phyloP scores from a whole-genome alignment of 768 basidiomycete genomes.

The Paxillus rubicundulus region DNA sequence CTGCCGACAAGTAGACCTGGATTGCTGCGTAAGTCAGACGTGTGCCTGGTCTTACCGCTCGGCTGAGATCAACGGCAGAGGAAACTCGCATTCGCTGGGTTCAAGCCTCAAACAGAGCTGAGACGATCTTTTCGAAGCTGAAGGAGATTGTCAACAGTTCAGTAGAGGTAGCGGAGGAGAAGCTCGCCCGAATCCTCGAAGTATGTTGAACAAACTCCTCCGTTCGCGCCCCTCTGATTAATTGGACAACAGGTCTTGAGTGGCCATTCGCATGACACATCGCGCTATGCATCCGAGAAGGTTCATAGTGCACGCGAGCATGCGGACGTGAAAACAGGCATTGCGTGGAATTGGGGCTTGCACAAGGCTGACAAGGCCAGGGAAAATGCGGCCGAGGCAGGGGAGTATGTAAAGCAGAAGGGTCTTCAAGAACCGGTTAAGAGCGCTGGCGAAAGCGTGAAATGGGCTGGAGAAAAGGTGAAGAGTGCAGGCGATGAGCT shows the following conservation, averaged over 20 bases:
- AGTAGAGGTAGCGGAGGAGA: conserved; percentile 75
- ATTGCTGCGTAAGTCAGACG: conserved; percentile 61
- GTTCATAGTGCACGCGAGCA: conserved; percentile 24
- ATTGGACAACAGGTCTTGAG: conserved; percentile 35
- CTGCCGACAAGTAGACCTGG: conserved; percentile 66
- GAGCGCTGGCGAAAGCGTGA: conserved; percentile 19
- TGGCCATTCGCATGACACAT: conserved; percentile 31
- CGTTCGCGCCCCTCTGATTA: not conserved
- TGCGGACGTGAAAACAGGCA: conserved; percentile 16
- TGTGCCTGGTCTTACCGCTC: not conserved
- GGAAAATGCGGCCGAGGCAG: conserved; percentile 26
- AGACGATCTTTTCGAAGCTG: conserved; percentile 58
- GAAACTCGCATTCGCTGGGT: conserved; percentile 80
- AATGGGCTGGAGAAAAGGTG: conserved; percentile 22
- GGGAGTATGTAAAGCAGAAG: conserved; percentile 19
- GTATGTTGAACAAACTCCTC: conserved; percentile 10
- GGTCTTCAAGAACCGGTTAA: conserved; percentile 20
- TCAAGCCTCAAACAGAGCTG: conserved; percentile 55
- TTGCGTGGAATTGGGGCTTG: conserved; percentile 15
- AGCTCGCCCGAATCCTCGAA: conserved; percentile 48
- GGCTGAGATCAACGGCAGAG: conserved; percentile 40
- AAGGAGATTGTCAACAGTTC: conserved; percentile 64
- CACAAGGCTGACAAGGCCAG: conserved; percentile 26
- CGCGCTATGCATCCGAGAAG: conserved; percentile 28
- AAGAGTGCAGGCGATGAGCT: conserved; percentile 32